A percentile compares a stretch with the other conserved stretches of the same genome.
Evolutionary conservation across 116 monocot genomes (phyloP).

Genomic region (Phalaenopsis hybrid): DNA sequence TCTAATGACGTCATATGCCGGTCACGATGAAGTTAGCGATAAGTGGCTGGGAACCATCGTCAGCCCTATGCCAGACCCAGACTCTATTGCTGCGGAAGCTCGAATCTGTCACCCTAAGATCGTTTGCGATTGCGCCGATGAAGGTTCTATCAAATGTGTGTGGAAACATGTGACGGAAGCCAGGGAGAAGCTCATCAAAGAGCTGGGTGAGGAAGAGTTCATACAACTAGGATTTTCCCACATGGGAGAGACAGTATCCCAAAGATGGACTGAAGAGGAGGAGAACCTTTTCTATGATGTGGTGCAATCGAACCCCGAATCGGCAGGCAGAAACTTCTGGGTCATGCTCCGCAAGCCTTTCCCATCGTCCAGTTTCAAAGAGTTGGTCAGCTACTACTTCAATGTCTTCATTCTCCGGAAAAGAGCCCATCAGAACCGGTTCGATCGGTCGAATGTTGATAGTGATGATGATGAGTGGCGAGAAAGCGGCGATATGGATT

Average conservation of each 20-base stretch:
- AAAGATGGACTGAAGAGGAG: too few species aligned
- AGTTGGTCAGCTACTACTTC: conserved; percentile 89
- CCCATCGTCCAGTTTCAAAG: conserved; percentile 38
- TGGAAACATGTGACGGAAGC: conserved; percentile 63
- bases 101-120: not conserved
- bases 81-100: conserved; percentile 7
- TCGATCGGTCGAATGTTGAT: conserved; percentile 42
- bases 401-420: conserved; percentile 89
- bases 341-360: conserved; percentile 40
- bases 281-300: too few species aligned
- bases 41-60: too few species aligned
- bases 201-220: conserved; percentile 48
- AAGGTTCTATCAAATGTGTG: conserved; percentile 59
- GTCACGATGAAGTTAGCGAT: too few species aligned
- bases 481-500: conserved; percentile 24
- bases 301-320: conserved; percentile 61
- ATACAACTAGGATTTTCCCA: conserved; percentile 50
- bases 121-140: conserved; percentile 32
- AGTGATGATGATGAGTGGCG: conserved; percentile 94
- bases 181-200: conserved; percentile 34
- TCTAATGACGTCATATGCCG: too few species aligned
- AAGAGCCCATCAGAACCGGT: conserved; percentile 73
- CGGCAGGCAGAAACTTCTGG: conserved; percentile 85
- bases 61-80: too few species aligned
- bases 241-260: conserved; percentile 78